Percentiles rank a stretch among this genome's conserved stretches.
These are phyloP conservation scores for Ambispora gerdemannii DNA, from an alignment of 192 early-diverging fungal species.

Conservation along the genomic window DNA sequence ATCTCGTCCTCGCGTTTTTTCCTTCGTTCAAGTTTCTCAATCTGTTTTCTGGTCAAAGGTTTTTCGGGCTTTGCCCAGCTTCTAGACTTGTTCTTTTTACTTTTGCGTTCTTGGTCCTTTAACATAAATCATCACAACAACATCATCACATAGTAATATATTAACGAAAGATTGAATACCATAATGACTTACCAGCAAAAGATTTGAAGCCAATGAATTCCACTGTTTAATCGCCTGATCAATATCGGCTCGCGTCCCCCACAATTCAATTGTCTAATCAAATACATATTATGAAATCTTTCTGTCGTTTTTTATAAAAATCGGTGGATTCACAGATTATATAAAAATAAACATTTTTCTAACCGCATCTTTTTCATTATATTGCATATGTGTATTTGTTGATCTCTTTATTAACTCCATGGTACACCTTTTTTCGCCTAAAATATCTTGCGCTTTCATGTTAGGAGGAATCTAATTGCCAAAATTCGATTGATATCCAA, in stretches of 20 bases:
- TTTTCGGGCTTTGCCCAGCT: constrained; percentile 42
- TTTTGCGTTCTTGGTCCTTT: neutral
- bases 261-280: constrained; percentile 45
- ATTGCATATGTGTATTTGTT: constrained; percentile 33
- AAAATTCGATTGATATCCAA: neutral
- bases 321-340: neutral
- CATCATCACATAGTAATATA: neutral
- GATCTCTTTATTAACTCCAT: constrained; percentile 30
- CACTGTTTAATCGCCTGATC: constrained; percentile 31
- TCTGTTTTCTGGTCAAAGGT: constrained; percentile 36
- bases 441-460: constrained; percentile 8
- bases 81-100: constrained; percentile 24
- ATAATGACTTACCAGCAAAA: constrained; percentile 14
- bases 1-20: constrained; percentile 25
- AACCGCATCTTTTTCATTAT: constrained; percentile 33
- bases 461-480: constrained; percentile 20
- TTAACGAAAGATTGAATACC: constrained; percentile 1
- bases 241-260: constrained; percentile 32
- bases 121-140: neutral
- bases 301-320: too few relatives aligned
- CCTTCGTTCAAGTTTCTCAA: constrained; percentile 24
- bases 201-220: constrained; percentile 18
- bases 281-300: neutral
- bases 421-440: constrained; percentile 27
- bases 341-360: neutral